phyloP scores from a whole-genome alignment of 305 asterid genomes.

The Fraxinus angustifolia region DNA sequence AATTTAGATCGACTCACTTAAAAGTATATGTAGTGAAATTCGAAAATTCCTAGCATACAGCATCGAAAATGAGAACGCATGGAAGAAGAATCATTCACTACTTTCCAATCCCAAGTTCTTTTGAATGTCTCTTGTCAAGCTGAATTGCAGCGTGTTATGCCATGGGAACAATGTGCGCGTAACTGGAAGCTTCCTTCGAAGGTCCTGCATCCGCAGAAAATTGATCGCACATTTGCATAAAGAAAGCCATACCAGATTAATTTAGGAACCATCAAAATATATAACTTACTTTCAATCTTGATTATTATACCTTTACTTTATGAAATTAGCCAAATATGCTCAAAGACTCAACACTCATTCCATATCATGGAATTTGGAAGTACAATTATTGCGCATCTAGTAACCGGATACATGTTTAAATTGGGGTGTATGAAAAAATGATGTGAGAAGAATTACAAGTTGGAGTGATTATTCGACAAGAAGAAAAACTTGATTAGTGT shows the following conservation, averaged over 20 bases:
- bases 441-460: not conserved
- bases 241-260: not conserved
- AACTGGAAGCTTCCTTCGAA: constrained; percentile 93
- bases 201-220: constrained; percentile 51
- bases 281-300: not conserved
- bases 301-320: not conserved
- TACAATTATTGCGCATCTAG: not conserved
- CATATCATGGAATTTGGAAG: not conserved
- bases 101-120: constrained; percentile 71
- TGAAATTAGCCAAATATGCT: not conserved
- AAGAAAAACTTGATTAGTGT: not conserved
- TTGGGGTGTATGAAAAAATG: not conserved
- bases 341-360: not conserved
- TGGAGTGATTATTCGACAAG: not conserved
- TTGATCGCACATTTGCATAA: not conserved
- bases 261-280: not conserved
- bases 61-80: not conserved
- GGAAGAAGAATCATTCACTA: constrained; percentile 37
- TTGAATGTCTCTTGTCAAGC: constrained; percentile 76
- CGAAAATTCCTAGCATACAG: constrained; percentile 19
- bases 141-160: constrained; percentile 85
- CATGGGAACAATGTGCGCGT: constrained; percentile 91
- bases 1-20: not conserved
- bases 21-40: constrained; percentile 1
- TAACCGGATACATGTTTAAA: not conserved